Conservation (phyloP, 352 stramenopile genomes). For the Peronospora farinosa region DNA sequence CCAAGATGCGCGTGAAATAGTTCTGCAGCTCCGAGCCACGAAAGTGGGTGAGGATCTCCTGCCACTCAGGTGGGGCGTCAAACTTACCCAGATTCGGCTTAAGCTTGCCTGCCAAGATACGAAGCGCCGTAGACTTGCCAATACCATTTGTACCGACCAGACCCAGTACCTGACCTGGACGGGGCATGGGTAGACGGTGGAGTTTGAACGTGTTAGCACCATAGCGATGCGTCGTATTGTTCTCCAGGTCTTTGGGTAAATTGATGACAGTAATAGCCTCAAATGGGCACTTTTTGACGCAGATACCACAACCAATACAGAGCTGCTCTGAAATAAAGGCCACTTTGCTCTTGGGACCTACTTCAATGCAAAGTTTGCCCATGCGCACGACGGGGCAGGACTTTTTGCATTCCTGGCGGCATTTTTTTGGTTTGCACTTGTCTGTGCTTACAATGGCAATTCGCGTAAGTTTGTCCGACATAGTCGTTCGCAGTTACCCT, state of each 20-base stretch:
- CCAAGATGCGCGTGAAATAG: conserved; percentile 99
- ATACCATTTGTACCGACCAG: conserved; percentile 99
- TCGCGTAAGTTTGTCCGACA: conserved; percentile 92
- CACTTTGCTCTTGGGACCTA: conserved; percentile 93
- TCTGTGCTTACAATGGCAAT: conserved; percentile 98
- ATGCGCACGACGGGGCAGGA: conserved; percentile 98
- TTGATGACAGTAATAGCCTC: conserved; percentile 99
- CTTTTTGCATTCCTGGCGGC: conserved; percentile 98
- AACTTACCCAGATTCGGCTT: conserved; percentile 98
- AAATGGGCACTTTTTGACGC: conserved; percentile 99
- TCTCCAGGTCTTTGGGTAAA: conserved; percentile 97
- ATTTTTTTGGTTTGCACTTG: conserved; percentile 99
- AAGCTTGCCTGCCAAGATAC: conserved; percentile 98
- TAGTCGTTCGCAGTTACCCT: conserved; percentile 12
- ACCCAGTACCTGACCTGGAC: conserved; percentile 96
- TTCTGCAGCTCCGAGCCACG: conserved; percentile 97
- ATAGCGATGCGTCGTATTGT: conserved; percentile 99
- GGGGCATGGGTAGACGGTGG: conserved; percentile 97
- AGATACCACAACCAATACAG: conserved; percentile 99
- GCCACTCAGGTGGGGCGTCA: conserved; percentile 96
- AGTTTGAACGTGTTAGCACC: conserved; percentile 99
- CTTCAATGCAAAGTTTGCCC: conserved; percentile 99
- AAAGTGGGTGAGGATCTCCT: conserved; percentile 99
- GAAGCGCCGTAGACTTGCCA: conserved; percentile 99
- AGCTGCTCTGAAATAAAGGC: conserved; percentile 98